Evolutionary conservation across 140 eudicot genomes (phyloP), one percentile per base, ranked within the genome.

Genomic region (Flaveria floridana): DNA sequence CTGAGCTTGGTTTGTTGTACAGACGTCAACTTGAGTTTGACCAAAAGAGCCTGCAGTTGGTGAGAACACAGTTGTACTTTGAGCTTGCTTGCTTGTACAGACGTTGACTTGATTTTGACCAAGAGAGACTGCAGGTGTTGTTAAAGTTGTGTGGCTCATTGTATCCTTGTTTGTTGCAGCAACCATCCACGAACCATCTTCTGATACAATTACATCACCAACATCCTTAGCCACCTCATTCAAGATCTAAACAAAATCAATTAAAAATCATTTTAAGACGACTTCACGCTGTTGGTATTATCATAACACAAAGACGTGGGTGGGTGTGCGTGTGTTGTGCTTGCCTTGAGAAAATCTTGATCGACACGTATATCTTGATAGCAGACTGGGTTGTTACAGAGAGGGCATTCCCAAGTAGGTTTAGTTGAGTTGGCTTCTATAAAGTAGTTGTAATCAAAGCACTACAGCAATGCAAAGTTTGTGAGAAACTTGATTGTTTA

Each of bases 351-450:
- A 73, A 85, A 70, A 7, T 76, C 77, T 59, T 70, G 86, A 72
- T 87, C 90, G 14, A 85, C 79, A 16, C 87, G 87, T 14, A 87
- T 44, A 71, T 87, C 87, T n/a, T 65, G 69, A 72, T 72, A 68
- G 79, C 86, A 74, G 18, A 85, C 81, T 50, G 87, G 79, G 46
- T 85, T 80, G 25, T 76, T 73, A 82, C 89, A 85, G 13, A 61
- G 11, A 9, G 87, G 92, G 65, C 92, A 87, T 41, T 78, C 68
- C 92, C 92, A 87, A 1, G 50, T 61, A 26, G 92, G 89, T 53
- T 68, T 70, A 46, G 61, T 68, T 41, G 86, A 80, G 57, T 85
- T 87, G 28, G 78, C 51, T 37, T 79, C 79, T 72, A 87, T 28
- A 50, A 73, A 87, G 76, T 51, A 67, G 30, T 79, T 46, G 73